phyloP scores from a whole-genome alignment of 148 eudicot species.

The Polygonum aviculare region DNA sequence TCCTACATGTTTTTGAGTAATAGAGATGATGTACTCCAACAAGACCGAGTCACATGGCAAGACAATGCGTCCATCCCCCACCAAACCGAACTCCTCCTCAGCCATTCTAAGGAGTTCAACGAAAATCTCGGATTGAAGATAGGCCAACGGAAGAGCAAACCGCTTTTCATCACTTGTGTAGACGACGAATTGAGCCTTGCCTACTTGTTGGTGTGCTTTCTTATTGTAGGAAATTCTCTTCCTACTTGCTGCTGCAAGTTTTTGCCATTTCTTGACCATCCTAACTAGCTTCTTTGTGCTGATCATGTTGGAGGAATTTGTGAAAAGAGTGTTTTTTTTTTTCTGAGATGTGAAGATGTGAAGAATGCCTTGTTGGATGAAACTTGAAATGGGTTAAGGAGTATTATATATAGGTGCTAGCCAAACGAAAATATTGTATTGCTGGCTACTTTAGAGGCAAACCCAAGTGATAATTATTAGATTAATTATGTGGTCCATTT shows the following conservation, averaged over 20 bases:
- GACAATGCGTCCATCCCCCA: neutral
- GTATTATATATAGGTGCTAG: neutral
- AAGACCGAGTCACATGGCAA: slow-evolving; percentile 11
- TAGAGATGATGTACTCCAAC: slow-evolving; percentile 19
- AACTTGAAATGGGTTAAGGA: neutral
- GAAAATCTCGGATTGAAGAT: too few relatives aligned
- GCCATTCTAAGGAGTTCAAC: too few relatives aligned
- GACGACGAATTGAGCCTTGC: slow-evolving; percentile 9
- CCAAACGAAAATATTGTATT: neutral
- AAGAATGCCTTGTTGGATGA: neutral
- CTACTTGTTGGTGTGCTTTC: neutral
- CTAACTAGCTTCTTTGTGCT: slow-evolving; percentile 7
- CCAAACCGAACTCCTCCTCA: too few relatives aligned
- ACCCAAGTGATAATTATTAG: neutral
- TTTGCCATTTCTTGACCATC: slow-evolving; percentile 6
- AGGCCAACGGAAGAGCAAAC: slow-evolving; percentile 6
- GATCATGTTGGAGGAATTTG: neutral
- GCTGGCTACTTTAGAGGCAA: neutral
- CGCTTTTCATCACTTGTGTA: slow-evolving; percentile 6
- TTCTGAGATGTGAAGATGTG: too few relatives aligned
- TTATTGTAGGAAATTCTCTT: neutral
- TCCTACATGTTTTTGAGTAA: slow-evolving; percentile 14
- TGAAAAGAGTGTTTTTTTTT: too few relatives aligned
- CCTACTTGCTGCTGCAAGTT: slow-evolving; percentile 5
- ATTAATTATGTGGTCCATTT: neutral